Percentiles rank a stretch among this genome's conserved stretches.
Conservation (phyloP, 2,329 filamentous ascomycete species). For the Aspergillus sp. region DNA sequence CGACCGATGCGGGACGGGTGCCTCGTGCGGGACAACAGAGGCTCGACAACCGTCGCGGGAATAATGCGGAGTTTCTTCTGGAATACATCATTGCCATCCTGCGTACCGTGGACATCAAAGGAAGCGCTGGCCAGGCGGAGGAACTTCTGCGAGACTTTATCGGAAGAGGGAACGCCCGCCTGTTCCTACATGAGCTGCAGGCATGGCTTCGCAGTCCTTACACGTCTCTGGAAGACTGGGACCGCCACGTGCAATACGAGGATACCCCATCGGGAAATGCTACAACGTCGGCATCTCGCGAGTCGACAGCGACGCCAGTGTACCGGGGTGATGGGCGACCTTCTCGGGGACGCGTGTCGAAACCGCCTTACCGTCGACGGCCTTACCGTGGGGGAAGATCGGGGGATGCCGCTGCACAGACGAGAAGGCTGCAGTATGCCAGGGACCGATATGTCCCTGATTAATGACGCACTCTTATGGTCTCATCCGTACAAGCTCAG, state of each 20-base stretch:
- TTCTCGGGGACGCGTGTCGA: slow-evolving; percentile 24
- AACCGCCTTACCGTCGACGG: slow-evolving; percentile 17
- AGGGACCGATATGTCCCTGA: slow-evolving; percentile 34
- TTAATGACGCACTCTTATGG: slow-evolving; percentile 9
- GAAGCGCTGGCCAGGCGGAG: slow-evolving; percentile 73
- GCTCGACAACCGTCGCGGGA: slow-evolving; percentile 49
- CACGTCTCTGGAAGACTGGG: slow-evolving; percentile 70
- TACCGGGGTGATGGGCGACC: slow-evolving; percentile 15
- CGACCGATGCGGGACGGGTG: slow-evolving; percentile 15
- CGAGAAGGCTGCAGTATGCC: slow-evolving; percentile 27
- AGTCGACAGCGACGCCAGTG: slow-evolving; percentile 21
- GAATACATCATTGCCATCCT: slow-evolving; percentile 83
- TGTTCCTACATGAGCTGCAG: slow-evolving; percentile 83
- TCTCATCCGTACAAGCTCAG: too few relatives aligned
- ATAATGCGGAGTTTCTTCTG: slow-evolving; percentile 78
- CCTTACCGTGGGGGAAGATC: slow-evolving; percentile 10
- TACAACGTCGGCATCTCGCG: not conserved
- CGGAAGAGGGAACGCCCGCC: slow-evolving; percentile 65
- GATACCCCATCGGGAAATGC: slow-evolving; percentile 13
- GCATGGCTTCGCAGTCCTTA: slow-evolving; percentile 82
- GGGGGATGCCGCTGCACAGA: slow-evolving; percentile 16
- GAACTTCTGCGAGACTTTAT: slow-evolving; percentile 76
- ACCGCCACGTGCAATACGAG: slow-evolving; percentile 71
- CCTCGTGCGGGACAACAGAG: slow-evolving; percentile 29
- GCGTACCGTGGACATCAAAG: slow-evolving; percentile 78